Conservation (phyloP, 2,329 filamentous ascomycete species). For the Fusarium newnesense region DNA sequence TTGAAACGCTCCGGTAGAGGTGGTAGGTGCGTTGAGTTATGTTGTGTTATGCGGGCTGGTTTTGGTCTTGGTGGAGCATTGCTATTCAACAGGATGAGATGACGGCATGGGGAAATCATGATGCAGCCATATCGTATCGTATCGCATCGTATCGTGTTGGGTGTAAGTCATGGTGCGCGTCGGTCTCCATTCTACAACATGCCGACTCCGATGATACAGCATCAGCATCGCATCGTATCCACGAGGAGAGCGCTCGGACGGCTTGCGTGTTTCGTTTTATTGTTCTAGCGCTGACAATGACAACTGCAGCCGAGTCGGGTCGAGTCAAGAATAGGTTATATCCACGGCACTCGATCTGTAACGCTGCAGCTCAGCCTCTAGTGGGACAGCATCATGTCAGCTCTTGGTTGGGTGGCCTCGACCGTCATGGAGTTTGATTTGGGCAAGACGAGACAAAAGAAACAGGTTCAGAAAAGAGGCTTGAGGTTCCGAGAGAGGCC, state of each 20-base stretch:
- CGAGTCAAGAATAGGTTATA: not conserved
- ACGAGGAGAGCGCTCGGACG: constrained; percentile 28
- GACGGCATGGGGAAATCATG: constrained; percentile 38
- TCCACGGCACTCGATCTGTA: constrained; percentile 2
- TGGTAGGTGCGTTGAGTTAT: constrained; percentile 16
- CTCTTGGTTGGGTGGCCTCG: constrained; percentile 14
- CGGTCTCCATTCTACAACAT: constrained; percentile 15
- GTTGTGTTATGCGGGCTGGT: constrained; percentile 1
- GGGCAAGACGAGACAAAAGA: constrained; percentile 12
- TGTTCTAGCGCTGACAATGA: not conserved
- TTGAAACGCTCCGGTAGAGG: constrained; percentile 27
- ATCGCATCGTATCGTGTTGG: constrained; percentile 17
- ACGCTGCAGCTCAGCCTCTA: constrained; percentile 29
- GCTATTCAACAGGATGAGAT: constrained; percentile 17
- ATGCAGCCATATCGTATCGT: constrained; percentile 29
- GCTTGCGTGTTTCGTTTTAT: constrained; percentile 30
- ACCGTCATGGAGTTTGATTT: constrained; percentile 11
- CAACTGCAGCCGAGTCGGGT: not conserved
- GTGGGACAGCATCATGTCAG: constrained; percentile 35
- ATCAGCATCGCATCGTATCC: constrained; percentile 32
- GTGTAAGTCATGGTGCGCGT: not conserved
- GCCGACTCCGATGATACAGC: constrained; percentile 29
- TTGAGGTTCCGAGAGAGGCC: constrained; percentile 19
- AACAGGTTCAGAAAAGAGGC: constrained; percentile 11
- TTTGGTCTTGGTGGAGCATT: constrained; percentile 19